Conservation (phyloP, 2,329 filamentous ascomycete species). For the Colletotrichum sansevieriae region DNA sequence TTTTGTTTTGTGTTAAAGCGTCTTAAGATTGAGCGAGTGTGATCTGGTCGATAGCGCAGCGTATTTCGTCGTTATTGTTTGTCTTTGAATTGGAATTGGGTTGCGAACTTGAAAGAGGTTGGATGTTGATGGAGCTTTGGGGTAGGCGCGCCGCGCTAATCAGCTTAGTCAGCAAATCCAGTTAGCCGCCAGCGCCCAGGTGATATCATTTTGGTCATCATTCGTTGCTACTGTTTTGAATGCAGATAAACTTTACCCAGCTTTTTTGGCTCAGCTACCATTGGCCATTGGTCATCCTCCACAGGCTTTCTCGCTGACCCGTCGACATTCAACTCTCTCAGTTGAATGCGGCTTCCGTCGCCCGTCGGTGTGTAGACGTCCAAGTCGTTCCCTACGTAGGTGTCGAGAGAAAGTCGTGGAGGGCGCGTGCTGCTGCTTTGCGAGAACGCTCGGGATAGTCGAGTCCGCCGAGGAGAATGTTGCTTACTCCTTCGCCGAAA, state of each 20-base stretch:
- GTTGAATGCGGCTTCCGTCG: constrained; percentile 15
- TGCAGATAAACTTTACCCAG: constrained; percentile 35
- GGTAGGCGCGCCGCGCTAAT: constrained; percentile 23
- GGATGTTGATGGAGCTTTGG: constrained; percentile 26
- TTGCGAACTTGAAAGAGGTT: constrained; percentile 35
- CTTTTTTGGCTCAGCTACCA: constrained; percentile 18
- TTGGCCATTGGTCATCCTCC: constrained; percentile 27
- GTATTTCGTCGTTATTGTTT: constrained; percentile 28
- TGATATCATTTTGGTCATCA: constrained; percentile 40
- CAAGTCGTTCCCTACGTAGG: constrained; percentile 12
- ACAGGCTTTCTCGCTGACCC: constrained; percentile 11
- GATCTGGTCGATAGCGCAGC: constrained; percentile 1
- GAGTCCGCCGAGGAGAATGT: constrained; percentile 4
- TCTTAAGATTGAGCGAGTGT: background rate
- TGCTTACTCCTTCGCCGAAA: constrained; percentile 22
- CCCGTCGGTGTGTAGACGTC: constrained; percentile 15
- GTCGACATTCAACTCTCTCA: constrained; percentile 24
- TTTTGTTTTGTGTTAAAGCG: background rate
- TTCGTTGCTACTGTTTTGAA: constrained; percentile 35
- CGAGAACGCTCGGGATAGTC: constrained; percentile 4
- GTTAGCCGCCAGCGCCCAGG: constrained; percentile 1
- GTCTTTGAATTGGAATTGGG: constrained; percentile 10
- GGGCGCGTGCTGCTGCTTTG: constrained; percentile 9
- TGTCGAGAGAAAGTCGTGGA: constrained; percentile 27
- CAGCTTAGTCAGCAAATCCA: constrained; percentile 31